Evolutionary conservation across 106 monocot genomes (phyloP), one percentile per base, ranked within the genome.

Genomic region (Xerophyta viscosa): DNA sequence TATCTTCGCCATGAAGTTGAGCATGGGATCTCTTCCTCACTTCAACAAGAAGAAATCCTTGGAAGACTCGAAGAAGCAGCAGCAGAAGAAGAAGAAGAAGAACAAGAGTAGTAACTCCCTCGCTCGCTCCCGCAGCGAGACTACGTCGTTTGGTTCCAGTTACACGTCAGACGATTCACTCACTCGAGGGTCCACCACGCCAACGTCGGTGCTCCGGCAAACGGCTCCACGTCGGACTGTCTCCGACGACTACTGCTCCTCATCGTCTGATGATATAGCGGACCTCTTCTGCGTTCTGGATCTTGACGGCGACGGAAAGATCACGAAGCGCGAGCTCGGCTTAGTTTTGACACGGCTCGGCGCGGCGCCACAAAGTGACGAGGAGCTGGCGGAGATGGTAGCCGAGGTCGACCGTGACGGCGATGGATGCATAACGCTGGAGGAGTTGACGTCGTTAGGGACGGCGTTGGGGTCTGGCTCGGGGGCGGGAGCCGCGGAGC

Each of bases 371-470:
- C 70, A 63, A 1, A 55, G 66, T 7, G 79, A 61, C 3, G 68
- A 71, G 20, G 80, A 77, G 50, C 36, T 76, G 14, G 51, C 63
- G 0, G 47, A 39, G 1, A 76, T 81, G 57, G 29, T 75, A 1
- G 77, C 66, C 0, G 77, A 66, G 54, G 59, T 49, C 0, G 77
- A 70, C 30, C 45, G 41, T 21, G 72, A 54, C 56, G 74, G 66
- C 10, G 72, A 73, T 46, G 67, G 64, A 0, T 66, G 57, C 46
- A 63, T 77, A 37, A 50, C 55, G 28, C 17, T 56, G 20, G 73
- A 66, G 6, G 66, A 57, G 41, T 24, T 67, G 27, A 25, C 24
- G 17, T 29, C 43, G 3, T 29, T 68, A 24, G 54, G 46, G 2
- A 31, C 2, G 6, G 45, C 39, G 3, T 29, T 44, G 41, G 15